These are phyloP conservation scores for Septoria linicola DNA, from an alignment of 2,329 filamentous ascomycete genomes.

Conservation along the genomic window DNA sequence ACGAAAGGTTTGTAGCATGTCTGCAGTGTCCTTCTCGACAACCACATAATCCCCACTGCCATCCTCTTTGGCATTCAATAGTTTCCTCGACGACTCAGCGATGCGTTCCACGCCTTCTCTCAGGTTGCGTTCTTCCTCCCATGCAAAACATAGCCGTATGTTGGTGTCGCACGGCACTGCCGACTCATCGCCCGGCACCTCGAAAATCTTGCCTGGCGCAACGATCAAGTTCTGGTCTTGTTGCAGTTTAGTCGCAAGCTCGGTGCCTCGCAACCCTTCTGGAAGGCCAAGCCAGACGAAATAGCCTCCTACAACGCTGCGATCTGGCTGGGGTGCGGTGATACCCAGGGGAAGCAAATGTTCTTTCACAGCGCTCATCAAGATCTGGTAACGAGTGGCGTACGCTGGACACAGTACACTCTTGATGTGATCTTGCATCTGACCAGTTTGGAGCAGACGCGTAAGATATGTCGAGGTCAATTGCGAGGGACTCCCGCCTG, in stretches of 20 bases:
- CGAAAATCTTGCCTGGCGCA: slow-evolving; percentile 63
- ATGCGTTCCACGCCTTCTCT: not conserved
- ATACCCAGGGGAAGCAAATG: slow-evolving; percentile 65
- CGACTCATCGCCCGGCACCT: slow-evolving; percentile 49
- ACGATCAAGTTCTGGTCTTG: slow-evolving; percentile 65
- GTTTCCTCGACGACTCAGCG: not conserved
- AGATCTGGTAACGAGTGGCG: slow-evolving; percentile 51
- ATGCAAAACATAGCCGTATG: slow-evolving; percentile 69
- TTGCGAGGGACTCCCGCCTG: slow-evolving; percentile 49
- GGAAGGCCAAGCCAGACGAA: slow-evolving; percentile 79
- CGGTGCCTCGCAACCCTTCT: slow-evolving; percentile 50
- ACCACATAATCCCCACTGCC: slow-evolving; percentile 22
- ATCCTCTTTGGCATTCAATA: slow-evolving; percentile 25
- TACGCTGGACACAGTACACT: slow-evolving; percentile 59
- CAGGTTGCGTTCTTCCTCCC: slow-evolving; percentile 49
- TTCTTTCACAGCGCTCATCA: slow-evolving; percentile 60
- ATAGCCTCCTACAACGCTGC: slow-evolving; percentile 70
- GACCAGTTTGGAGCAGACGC: slow-evolving; percentile 53
- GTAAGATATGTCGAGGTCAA: slow-evolving; percentile 58
- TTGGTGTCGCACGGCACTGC: slow-evolving; percentile 55
- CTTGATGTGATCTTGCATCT: slow-evolving; percentile 57
- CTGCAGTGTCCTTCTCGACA: slow-evolving; percentile 19
- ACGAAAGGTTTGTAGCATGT: slow-evolving; percentile 21
- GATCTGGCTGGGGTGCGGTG: slow-evolving; percentile 44
- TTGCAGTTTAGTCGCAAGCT: slow-evolving; percentile 58